Evolutionary conservation across 2,329 filamentous ascomycete genomes (phyloP).

Genomic region (Xylariaceae sp.): DNA sequence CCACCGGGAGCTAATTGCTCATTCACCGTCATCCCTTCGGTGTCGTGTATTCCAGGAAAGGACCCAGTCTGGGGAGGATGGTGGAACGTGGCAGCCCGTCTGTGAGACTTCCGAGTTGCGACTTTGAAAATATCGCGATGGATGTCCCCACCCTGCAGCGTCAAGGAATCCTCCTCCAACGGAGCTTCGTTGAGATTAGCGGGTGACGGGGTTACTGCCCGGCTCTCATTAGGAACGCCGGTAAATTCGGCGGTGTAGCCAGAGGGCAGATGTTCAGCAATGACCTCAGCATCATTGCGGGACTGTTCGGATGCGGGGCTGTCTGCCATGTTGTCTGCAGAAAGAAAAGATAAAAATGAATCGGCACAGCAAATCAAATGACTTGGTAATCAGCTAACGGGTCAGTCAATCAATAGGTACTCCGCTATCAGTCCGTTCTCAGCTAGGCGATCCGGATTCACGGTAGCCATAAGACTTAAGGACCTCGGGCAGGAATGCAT

Average conservation of each 20-base stretch:
- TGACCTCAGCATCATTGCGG: slow-evolving; percentile 19
- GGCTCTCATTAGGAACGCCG: slow-evolving; percentile 23
- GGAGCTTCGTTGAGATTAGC: slow-evolving; percentile 27
- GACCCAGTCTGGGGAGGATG: slow-evolving; percentile 45
- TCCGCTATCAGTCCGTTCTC: slow-evolving; percentile 7
- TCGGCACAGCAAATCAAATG: background rate
- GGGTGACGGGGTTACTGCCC: slow-evolving; percentile 19
- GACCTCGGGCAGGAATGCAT: background rate
- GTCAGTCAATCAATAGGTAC: background rate
- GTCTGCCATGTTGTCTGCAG: slow-evolving; percentile 4
- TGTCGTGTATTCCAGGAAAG: slow-evolving; percentile 31
- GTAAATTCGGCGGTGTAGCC: slow-evolving; percentile 42
- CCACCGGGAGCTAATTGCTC: slow-evolving; percentile 40
- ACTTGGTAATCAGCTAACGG: background rate
- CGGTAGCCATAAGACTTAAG: slow-evolving; percentile 13
- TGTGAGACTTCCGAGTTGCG: slow-evolving; percentile 52
- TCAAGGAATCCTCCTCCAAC: slow-evolving; percentile 60
- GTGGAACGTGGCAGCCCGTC: slow-evolving; percentile 65
- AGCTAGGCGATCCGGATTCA: slow-evolving; percentile 2
- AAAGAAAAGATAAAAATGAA: background rate
- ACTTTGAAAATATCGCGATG: slow-evolving; percentile 75
- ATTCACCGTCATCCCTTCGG: slow-evolving; percentile 32
- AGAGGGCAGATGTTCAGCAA: slow-evolving; percentile 21
- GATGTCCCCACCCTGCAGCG: slow-evolving; percentile 71
- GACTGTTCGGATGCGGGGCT: slow-evolving; percentile 12